Conservation (phyloP, 78 protist species). For the Protostelium mycophagum region DNA sequence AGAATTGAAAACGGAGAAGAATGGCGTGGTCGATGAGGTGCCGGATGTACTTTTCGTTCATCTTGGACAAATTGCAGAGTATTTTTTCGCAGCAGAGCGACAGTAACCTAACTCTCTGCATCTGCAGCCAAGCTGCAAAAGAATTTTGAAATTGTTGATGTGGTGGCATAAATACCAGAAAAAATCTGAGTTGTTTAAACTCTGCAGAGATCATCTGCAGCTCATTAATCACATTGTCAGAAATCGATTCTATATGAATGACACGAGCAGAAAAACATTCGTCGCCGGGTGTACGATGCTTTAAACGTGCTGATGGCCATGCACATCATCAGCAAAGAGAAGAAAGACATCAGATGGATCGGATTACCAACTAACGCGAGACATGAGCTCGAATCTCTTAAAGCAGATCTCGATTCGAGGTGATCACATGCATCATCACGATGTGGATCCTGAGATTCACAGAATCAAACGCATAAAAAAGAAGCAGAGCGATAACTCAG, state of each 20-base stretch:
- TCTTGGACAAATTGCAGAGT: too few relatives aligned
- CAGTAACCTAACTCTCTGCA: neutral
- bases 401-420: neutral
- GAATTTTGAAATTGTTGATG: constrained; percentile 24
- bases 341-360: constrained; percentile 74
- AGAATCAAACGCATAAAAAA: neutral
- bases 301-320: constrained; percentile 89
- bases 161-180: constrained; percentile 18
- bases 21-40: neutral
- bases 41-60: too few relatives aligned
- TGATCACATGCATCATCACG: neutral
- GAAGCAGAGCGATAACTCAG: constrained; percentile 7
- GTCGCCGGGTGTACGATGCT: constrained; percentile 90
- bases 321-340: constrained; percentile 81
- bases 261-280: constrained; percentile 84
- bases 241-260: too few relatives aligned
- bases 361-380: constrained; percentile 65
- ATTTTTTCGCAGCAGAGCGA: too few relatives aligned
- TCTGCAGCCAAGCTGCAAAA: neutral
- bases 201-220: neutral
- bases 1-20: neutral
- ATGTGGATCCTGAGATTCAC: neutral
- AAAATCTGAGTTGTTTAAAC: neutral
- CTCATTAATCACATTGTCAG: constrained; percentile 11
- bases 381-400: neutral